A percentile compares a stretch with the other conserved stretches of the same genome.
phyloP scores from a whole-genome alignment of 306 rosid genomes.

The Gillenia trifoliata region DNA sequence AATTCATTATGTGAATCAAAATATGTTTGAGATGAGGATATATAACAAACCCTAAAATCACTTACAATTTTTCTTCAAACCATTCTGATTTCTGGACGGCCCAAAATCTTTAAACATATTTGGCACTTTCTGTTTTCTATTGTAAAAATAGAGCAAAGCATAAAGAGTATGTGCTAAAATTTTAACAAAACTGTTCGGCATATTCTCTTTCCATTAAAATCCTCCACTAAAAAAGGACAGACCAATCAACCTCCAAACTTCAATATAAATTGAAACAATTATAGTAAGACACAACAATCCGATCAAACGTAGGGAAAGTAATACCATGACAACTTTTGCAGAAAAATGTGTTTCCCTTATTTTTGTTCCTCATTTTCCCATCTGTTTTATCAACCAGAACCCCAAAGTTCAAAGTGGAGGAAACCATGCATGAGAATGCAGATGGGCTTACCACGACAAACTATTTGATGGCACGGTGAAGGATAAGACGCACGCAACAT shows the following conservation, averaged over 20 bases:
- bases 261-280: background rate
- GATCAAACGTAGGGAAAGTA: background rate
- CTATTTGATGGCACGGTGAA: conserved; percentile 23
- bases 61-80: too few relatives aligned
- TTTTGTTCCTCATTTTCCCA: conserved; percentile 5
- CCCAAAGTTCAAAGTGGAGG: background rate
- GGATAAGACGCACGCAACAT: conserved; percentile 30
- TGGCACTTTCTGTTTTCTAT: background rate
- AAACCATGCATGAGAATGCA: conserved; percentile 38
- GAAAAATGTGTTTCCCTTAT: background rate
- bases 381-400: too few relatives aligned
- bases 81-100: too few relatives aligned
- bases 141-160: background rate
- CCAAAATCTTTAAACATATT: too few relatives aligned
- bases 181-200: background rate
- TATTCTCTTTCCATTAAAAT: background rate
- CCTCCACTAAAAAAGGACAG: background rate
- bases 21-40: too few relatives aligned
- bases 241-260: background rate
- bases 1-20: too few relatives aligned
- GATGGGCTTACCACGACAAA: conserved; percentile 41
- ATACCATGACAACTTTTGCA: background rate
- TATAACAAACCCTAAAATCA: too few relatives aligned
- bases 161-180: background rate
- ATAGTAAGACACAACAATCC: background rate